Conservation (phyloP, 345 rosid species). For the Dipteronia sinensis region DNA sequence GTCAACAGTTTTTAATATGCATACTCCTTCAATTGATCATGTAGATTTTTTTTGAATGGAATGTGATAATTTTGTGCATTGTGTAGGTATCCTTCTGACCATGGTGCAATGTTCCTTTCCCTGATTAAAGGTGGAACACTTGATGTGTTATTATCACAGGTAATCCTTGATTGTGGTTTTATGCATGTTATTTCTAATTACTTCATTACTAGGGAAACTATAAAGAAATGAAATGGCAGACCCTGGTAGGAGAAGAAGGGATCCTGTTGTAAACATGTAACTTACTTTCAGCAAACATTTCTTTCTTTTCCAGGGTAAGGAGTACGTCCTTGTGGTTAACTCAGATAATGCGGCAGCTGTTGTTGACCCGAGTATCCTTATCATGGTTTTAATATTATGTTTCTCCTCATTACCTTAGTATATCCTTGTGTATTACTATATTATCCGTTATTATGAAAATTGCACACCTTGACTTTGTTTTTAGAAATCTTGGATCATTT, state of each 20-base stretch:
- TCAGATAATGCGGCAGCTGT: slow-evolving; percentile 40
- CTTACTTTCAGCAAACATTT: neutral
- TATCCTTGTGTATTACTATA: neutral
- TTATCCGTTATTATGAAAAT: neutral
- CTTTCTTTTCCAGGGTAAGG: slow-evolving; percentile 57
- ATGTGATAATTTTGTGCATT: slow-evolving; percentile 5
- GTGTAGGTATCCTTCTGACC: slow-evolving; percentile 44
- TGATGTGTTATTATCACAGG: slow-evolving; percentile 52
- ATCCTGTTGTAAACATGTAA: neutral
- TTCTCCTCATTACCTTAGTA: slow-evolving; percentile 4
- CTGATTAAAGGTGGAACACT: slow-evolving; percentile 48
- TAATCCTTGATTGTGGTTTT: slow-evolving; percentile 16
- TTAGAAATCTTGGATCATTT: slow-evolving; percentile 60
- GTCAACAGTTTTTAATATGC: neutral
- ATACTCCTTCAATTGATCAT: neutral
- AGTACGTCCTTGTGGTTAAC: slow-evolving; percentile 47
- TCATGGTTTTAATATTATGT: slow-evolving; percentile 17
- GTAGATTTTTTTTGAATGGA: neutral
- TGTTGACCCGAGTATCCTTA: slow-evolving; percentile 62
- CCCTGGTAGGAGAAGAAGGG: neutral
- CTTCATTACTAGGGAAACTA: neutral
- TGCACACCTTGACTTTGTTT: slow-evolving; percentile 40
- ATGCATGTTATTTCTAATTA: neutral
- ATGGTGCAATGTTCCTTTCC: slow-evolving; percentile 36
- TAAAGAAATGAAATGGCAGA: neutral